phyloP scores from a whole-genome alignment of 2,329 filamentous ascomycete genomes.

The Pyrenophora seminiperda region DNA sequence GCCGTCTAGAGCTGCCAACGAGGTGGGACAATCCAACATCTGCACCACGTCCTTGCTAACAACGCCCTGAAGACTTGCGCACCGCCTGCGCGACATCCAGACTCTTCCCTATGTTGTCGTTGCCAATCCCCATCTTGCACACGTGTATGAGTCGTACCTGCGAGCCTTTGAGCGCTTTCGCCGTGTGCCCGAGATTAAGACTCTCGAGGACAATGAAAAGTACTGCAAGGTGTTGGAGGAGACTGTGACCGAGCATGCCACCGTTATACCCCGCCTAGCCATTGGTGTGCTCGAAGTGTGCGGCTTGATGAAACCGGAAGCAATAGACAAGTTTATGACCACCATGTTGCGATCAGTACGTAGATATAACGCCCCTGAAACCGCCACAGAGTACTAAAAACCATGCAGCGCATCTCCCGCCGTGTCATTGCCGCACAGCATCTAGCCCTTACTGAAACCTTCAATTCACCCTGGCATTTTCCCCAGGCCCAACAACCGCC shows the following conservation, averaged over 20 bases:
- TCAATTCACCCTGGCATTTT: constrained; percentile 87
- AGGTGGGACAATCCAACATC: constrained; percentile 55
- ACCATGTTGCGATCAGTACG: constrained; percentile 82
- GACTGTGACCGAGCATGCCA: constrained; percentile 84
- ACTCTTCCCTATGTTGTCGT: constrained; percentile 94
- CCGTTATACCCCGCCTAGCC: constrained; percentile 90
- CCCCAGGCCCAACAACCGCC: constrained; percentile 69
- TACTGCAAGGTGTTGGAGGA: constrained; percentile 81
- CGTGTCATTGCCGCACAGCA: constrained; percentile 98
- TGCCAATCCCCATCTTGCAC: constrained; percentile 89
- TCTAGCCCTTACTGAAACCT: constrained; percentile 91
- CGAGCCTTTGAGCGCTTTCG: constrained; percentile 92
- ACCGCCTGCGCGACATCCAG: constrained; percentile 96
- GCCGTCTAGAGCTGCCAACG: constrained; percentile 89
- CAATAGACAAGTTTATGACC: constrained; percentile 94
- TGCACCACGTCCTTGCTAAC: constrained; percentile 16
- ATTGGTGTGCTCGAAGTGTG: constrained; percentile 94
- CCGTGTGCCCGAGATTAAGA: constrained; percentile 80
- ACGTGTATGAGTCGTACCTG: constrained; percentile 97
- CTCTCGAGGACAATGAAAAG: constrained; percentile 84
- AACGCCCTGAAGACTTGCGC: constrained; percentile 69
- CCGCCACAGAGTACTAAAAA: constrained; percentile 10
- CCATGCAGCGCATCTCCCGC: constrained; percentile 78
- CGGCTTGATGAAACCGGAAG: constrained; percentile 76
- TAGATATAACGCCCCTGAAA: rapidly evolving